Conservation (phyloP, 2,329 filamentous ascomycete genomes). For the Hirsutella thompsonii region DNA sequence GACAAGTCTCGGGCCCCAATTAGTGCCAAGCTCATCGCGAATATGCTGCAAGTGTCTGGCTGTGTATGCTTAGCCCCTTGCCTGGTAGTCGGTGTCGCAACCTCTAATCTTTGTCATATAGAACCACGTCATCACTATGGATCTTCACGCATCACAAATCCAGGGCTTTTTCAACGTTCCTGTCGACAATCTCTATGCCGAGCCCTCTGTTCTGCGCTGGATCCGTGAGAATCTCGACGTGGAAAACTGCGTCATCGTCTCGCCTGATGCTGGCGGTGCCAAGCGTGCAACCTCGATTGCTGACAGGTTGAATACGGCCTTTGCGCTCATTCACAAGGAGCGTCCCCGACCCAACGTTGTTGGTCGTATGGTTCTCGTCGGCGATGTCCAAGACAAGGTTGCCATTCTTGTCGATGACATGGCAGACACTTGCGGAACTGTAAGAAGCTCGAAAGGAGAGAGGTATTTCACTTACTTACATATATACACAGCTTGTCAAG, state of each 20-base stretch:
- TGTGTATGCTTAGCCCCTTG: not conserved
- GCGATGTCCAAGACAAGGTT: constrained; percentile 79
- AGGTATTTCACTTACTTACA: not conserved
- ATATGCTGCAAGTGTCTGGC: not conserved
- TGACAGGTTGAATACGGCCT: constrained; percentile 77
- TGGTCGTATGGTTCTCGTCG: constrained; percentile 86
- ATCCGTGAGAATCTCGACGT: constrained; percentile 76
- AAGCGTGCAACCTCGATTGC: constrained; percentile 91
- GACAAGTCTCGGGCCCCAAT: constrained; percentile 90
- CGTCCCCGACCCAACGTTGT: constrained; percentile 77
- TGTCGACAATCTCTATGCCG: constrained; percentile 74
- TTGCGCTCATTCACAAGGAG: constrained; percentile 95
- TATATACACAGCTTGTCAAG: constrained; percentile 42
- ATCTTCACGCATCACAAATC: constrained; percentile 86
- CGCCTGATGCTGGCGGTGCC: constrained; percentile 85
- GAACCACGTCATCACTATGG: constrained; percentile 74
- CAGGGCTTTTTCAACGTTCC: constrained; percentile 88
- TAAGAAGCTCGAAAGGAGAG: constrained; percentile 6
- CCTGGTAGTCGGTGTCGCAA: not conserved
- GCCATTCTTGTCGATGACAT: constrained; percentile 97
- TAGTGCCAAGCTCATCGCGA: constrained; percentile 51
- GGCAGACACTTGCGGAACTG: constrained; percentile 88
- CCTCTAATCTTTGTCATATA: constrained; percentile 6
- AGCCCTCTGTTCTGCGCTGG: constrained; percentile 84
- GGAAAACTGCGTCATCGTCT: constrained; percentile 83